Percentiles rank a stretch among this genome's conserved stretches.
Evolutionary conservation across 306 rosid genomes (phyloP).

Genomic region (Lotus japonicus): DNA sequence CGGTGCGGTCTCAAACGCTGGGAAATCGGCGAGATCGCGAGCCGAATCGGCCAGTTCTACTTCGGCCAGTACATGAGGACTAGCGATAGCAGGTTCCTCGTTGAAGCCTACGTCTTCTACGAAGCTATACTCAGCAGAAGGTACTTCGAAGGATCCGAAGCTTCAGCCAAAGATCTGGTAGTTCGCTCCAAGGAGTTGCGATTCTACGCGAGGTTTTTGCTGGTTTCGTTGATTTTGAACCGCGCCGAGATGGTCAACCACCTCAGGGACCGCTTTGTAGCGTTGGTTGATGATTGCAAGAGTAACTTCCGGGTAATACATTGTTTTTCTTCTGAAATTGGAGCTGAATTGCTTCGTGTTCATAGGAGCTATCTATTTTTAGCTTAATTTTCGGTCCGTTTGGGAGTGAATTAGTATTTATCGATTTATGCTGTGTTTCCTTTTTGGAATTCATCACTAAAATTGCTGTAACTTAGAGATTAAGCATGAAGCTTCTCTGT

Average conservation of each 20-base stretch:
- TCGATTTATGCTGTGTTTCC: not conserved
- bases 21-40: constrained; percentile 99
- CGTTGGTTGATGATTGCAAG: constrained; percentile 78
- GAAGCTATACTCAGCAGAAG: constrained; percentile 86
- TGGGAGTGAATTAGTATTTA: not conserved
- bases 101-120: constrained; percentile 88
- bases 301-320: constrained; percentile 62
- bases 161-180: constrained; percentile 63
- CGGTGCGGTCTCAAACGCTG: constrained; percentile 83
- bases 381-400: not conserved
- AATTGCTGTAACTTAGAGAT: not conserved
- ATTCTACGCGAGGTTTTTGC: constrained; percentile 85
- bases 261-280: constrained; percentile 61
- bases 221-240: constrained; percentile 75
- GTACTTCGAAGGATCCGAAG: constrained; percentile 77
- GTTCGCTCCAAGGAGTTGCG: constrained; percentile 82
- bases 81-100: constrained; percentile 76
- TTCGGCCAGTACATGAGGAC: constrained; percentile 92
- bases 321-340: not conserved
- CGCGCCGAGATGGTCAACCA: constrained; percentile 65
- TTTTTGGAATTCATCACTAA: not conserved
- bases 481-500: constrained; percentile 11
- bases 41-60: constrained; percentile 96
- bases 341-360: not conserved
- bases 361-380: not conserved